Base-by-base conservation (phyloP, 495 filamentous ascomycete genomes). In the Penicillium crystallinum region DNA sequence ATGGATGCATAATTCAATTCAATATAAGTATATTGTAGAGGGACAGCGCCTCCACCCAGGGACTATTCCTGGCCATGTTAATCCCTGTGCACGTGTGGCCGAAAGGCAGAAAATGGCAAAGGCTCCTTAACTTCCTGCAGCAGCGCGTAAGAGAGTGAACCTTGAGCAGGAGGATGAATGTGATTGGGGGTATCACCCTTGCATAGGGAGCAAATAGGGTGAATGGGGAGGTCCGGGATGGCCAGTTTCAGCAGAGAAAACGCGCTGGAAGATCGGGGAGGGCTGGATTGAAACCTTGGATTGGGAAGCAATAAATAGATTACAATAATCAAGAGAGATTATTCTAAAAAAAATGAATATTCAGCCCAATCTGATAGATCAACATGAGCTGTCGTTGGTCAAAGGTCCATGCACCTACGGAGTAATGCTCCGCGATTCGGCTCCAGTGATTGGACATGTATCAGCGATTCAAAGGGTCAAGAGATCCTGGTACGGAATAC, bases 311-410 rank as follows among this genome's bases (percentile, higher is more conserved):
- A 36, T 31, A 42, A 49, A 31, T 39, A 40, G 6, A 39, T 49
- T 40, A 30, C 19, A 29, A 52, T 38, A 54, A 50, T n/a, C n/a
- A n/a, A n/a, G n/a, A 45, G 52, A 41, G 2, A 21, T 5, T 12
- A 11, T 7, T 31, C 8, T 31, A 31, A 31, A 23, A 40, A 14
- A 23, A n/a, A n/a, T n/a, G 8, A 23, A 40, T 10, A 12, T 22
- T 22, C 1, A 22, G 34, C n/a, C n/a, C 37, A 17, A 62, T 58
- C 56, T 57, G 66, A 71, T 67, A 57, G 60, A 64, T 71, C 68
- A 65, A 55, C 59, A 53, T 61, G 66, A 67, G 64, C 56, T 61
- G 53, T 71, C 61, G 62, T 58, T 61, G 53, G 56, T 46, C 42
- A 53, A n/a, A n/a, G n/a, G 64, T 42, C 62, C 55, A 55, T 69